These are phyloP conservation scores for Lentinula boryana DNA, from an alignment of 768 basidiomycete genomes.

Conservation along the genomic window DNA sequence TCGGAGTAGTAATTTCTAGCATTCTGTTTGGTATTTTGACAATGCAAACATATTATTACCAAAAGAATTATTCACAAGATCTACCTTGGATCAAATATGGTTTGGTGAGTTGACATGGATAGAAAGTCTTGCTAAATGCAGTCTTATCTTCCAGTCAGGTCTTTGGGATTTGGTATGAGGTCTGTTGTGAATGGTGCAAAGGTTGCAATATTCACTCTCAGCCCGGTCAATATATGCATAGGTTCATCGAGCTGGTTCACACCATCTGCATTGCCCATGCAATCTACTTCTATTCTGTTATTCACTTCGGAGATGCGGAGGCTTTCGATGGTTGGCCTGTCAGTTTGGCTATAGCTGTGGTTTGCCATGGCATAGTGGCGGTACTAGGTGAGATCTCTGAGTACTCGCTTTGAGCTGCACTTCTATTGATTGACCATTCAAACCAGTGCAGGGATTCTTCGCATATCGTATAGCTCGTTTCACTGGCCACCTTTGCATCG, in stretches of 20 bases:
- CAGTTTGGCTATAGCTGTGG: background rate
- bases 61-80: conserved; percentile 9
- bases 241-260: background rate
- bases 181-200: background rate
- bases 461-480: background rate
- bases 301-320: background rate
- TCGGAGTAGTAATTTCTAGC: conserved; percentile 7
- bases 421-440: background rate
- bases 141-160: background rate
- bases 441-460: background rate
- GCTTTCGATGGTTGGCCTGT: background rate
- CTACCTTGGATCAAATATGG: background rate
- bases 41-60: conserved; percentile 11
- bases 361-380: background rate
- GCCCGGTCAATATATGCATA: background rate
- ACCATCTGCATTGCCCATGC: background rate
- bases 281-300: background rate
- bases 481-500: background rate
- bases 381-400: background rate
- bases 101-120: background rate
- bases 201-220: background rate
- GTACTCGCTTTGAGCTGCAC: background rate
- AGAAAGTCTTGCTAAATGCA: background rate
- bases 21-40: conserved; percentile 11
- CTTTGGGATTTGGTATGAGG: background rate